Percentiles rank a stretch among this genome's conserved stretches.
phyloP scores from a whole-genome alignment of 1,284 basidiomycete species.

The Malassezia furfur region DNA sequence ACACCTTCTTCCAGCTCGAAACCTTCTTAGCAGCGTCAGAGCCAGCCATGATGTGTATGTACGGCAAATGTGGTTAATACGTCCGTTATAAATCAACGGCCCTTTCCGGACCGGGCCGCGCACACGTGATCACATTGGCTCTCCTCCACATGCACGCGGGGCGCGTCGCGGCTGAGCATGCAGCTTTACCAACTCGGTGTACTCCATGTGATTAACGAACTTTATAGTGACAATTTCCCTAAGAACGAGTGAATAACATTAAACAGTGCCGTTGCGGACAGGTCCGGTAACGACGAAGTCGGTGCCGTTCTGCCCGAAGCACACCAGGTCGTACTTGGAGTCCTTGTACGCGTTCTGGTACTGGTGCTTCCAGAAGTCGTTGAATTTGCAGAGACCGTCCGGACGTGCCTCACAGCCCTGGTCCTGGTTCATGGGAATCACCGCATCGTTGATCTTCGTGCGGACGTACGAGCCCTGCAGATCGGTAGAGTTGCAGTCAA shows the following conservation, averaged over 20 bases:
- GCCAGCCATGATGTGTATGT: conserved; percentile 5
- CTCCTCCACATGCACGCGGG: not conserved
- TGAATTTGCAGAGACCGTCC: conserved; percentile 71
- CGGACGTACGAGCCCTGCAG: conserved; percentile 58
- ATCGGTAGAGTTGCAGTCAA: conserved; percentile 19
- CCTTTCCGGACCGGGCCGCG: conserved; percentile 3
- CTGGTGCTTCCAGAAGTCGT: conserved; percentile 58
- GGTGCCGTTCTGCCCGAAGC: conserved; percentile 36
- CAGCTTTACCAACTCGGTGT: not conserved
- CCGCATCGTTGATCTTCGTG: conserved; percentile 63
- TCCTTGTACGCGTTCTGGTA: conserved; percentile 22
- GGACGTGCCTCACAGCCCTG: conserved; percentile 56
- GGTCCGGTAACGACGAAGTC: conserved; percentile 23
- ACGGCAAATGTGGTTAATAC: not conserved
- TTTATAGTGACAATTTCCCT: too few relatives aligned
- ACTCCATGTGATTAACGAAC: not conserved
- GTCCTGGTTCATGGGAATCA: conserved; percentile 61
- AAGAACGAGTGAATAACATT: not conserved
- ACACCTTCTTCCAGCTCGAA: conserved; percentile 11
- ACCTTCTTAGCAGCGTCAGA: conserved; percentile 11
- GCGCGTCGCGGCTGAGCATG: not conserved
- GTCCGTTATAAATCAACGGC: not conserved
- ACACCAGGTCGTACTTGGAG: conserved; percentile 37
- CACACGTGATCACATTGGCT: conserved; percentile 2
- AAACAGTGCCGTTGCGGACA: conserved; percentile 12